Evolutionary conservation across 2,329 filamentous ascomycete genomes (phyloP).

Genomic region (Ceratocystis eucalypticola): DNA sequence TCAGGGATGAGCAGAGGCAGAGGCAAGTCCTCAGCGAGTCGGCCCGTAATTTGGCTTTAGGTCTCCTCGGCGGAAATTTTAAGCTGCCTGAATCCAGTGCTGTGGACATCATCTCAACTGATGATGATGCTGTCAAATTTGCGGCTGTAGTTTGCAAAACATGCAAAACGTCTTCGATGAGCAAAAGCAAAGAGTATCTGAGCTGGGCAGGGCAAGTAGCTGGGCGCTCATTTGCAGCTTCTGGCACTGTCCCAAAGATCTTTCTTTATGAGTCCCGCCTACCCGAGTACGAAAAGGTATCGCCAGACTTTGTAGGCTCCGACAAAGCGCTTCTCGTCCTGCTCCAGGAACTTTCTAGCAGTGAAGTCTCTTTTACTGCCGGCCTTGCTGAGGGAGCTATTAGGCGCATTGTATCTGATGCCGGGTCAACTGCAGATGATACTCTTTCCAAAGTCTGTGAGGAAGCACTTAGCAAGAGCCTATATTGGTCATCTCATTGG

Average conservation of each 20-base stretch:
- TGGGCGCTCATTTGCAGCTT: slow-evolving; percentile 69
- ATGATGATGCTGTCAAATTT: slow-evolving; percentile 48
- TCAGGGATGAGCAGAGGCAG: slow-evolving; percentile 54
- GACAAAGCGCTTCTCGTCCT: slow-evolving; percentile 49
- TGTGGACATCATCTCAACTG: slow-evolving; percentile 54
- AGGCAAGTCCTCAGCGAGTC: slow-evolving; percentile 54
- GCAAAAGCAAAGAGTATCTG: slow-evolving; percentile 54
- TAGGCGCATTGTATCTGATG: slow-evolving; percentile 42
- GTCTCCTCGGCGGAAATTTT: slow-evolving; percentile 64
- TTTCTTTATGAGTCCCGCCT: slow-evolving; percentile 48
- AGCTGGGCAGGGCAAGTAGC: slow-evolving; percentile 77
- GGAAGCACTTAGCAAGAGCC: slow-evolving; percentile 36
- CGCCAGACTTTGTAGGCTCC: slow-evolving; percentile 39
- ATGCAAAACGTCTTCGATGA: slow-evolving; percentile 49
- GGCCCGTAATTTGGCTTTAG: slow-evolving; percentile 56
- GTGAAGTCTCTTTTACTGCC: slow-evolving; percentile 40
- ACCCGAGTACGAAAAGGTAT: slow-evolving; percentile 35
- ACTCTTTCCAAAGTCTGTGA: slow-evolving; percentile 38
- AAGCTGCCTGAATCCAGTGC: slow-evolving; percentile 32
- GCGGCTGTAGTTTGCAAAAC: slow-evolving; percentile 63
- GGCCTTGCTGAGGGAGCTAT: slow-evolving; percentile 49
- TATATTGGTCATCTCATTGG: slow-evolving; percentile 46
- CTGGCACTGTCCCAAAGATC: slow-evolving; percentile 50
- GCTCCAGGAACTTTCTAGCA: slow-evolving; percentile 48
- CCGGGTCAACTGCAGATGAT: slow-evolving; percentile 35